Evolutionary conservation across 495 filamentous ascomycete species (phyloP).

Genomic region (Talaromyces liani): DNA sequence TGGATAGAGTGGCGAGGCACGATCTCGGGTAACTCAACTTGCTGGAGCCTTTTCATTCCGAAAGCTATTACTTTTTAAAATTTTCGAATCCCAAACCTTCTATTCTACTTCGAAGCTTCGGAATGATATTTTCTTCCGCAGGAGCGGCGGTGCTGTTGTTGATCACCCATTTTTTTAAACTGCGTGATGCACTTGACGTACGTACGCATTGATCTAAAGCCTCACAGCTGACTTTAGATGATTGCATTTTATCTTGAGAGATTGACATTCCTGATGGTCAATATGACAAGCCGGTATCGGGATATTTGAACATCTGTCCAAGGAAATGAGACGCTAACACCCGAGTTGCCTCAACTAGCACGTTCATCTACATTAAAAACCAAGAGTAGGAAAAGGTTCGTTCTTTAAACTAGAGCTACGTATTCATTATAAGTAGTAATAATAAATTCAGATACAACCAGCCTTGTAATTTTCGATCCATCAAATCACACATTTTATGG

Average conservation of each 20-base stretch:
- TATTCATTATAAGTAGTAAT: too few relatives aligned
- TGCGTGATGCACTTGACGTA: neutral
- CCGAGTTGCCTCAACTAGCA: too few relatives aligned
- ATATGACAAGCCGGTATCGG: neutral
- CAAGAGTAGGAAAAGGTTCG: too few relatives aligned
- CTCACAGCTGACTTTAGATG: neutral
- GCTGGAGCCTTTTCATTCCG: neutral
- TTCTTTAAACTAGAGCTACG: too few relatives aligned
- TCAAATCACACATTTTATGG: too few relatives aligned
- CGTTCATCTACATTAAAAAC: too few relatives aligned
- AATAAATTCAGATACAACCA: too few relatives aligned
- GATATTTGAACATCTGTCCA: neutral
- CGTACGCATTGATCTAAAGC: neutral
- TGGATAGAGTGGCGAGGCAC: neutral
- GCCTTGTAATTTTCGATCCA: too few relatives aligned
- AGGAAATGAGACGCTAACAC: too few relatives aligned
- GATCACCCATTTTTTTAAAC: neutral
- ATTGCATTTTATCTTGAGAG: neutral
- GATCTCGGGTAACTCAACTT: neutral
- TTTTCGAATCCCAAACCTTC: neutral
- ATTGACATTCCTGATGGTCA: neutral
- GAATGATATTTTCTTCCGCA: neutral
- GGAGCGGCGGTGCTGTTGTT: neutral
- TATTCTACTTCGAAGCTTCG: neutral
- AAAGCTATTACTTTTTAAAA: neutral